Evolutionary conservation across 2,329 filamentous ascomycete genomes (phyloP).

Genomic region (Tolypocladium amazonense): DNA sequence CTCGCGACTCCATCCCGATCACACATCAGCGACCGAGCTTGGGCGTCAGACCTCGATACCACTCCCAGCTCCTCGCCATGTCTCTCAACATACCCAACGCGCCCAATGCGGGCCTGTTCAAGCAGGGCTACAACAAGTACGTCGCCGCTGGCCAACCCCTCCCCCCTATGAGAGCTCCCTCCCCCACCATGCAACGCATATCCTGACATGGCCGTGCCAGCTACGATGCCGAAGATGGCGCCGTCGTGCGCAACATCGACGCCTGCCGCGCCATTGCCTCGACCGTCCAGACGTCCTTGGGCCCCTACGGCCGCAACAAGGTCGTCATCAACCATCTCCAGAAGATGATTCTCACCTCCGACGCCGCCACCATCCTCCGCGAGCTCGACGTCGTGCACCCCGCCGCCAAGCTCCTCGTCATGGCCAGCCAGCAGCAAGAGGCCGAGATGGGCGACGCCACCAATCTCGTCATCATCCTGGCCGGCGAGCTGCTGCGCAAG

Average conservation of each 20-base stretch:
- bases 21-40: not conserved
- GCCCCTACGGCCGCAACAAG: conserved; percentile 97
- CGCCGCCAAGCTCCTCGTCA: conserved; percentile 92
- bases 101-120: conserved; percentile 89
- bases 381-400: conserved; percentile 98
- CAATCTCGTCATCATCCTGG: conserved; percentile 91
- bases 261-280: conserved; percentile 92
- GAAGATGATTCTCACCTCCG: conserved; percentile 98
- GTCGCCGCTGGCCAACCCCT: conserved; percentile 19
- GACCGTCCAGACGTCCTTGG: conserved; percentile 93
- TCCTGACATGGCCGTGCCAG: conserved; percentile 35
- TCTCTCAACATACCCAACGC: conserved; percentile 93
- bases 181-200: not conserved
- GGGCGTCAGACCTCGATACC: conserved; percentile 2
- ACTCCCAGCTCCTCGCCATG: conserved; percentile 41
- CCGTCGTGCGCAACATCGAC: conserved; percentile 96
- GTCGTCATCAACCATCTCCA: conserved; percentile 99
- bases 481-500: conserved; percentile 91
- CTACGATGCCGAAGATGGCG: conserved; percentile 98
- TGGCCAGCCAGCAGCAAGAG: conserved; percentile 98
- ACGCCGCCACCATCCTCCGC: conserved; percentile 91
- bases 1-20: conserved; percentile 1
- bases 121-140: conserved; percentile 92
- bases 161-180: conserved; percentile 9
- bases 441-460: conserved; percentile 98